These are phyloP conservation scores for Pythium coloratum DNA, from an alignment of 352 stramenopile genomes.

Conservation along the genomic window DNA sequence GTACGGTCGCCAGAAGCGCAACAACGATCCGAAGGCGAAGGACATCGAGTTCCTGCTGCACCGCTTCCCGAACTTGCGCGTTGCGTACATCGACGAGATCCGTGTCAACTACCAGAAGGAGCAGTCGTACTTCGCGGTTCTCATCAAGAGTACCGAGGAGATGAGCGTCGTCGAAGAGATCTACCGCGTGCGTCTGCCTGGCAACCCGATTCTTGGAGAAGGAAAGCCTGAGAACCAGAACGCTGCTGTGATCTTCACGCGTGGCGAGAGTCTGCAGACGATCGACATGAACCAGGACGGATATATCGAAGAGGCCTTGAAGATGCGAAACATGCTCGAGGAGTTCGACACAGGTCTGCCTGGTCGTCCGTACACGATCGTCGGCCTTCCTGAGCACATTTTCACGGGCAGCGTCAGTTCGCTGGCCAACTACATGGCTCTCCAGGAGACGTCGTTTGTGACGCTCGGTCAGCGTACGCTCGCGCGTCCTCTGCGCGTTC, in stretches of 20 bases:
- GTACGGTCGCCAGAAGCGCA: conserved; percentile 98
- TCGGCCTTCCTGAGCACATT: conserved; percentile 99
- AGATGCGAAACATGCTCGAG: conserved; percentile 98
- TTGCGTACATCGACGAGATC: conserved; percentile 99
- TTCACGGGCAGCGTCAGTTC: conserved; percentile 99
- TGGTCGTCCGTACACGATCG: conserved; percentile 90
- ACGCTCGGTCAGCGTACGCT: conserved; percentile 97
- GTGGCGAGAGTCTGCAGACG: conserved; percentile 97
- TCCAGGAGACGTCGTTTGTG: conserved; percentile 99
- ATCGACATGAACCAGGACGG: conserved; percentile 99
- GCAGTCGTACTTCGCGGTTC: conserved; percentile 96
- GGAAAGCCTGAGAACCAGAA: conserved; percentile 99
- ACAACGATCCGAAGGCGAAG: conserved; percentile 97
- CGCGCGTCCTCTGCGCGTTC: conserved; percentile 94
- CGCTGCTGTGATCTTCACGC: conserved; percentile 98
- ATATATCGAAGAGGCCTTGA: conserved; percentile 98
- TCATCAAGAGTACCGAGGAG: conserved; percentile 93
- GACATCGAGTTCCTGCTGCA: conserved; percentile 99
- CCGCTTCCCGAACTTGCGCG: conserved; percentile 95
- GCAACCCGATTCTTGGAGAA: conserved; percentile 98
- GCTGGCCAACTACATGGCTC: conserved; percentile 99
- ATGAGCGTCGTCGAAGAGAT: conserved; percentile 86
- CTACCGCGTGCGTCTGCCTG: conserved; percentile 97
- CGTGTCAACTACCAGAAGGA: conserved; percentile 94
- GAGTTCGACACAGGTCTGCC: conserved; percentile 92